Base-by-base conservation (phyloP, 75 land plant species). In the Picea glauca region DNA sequence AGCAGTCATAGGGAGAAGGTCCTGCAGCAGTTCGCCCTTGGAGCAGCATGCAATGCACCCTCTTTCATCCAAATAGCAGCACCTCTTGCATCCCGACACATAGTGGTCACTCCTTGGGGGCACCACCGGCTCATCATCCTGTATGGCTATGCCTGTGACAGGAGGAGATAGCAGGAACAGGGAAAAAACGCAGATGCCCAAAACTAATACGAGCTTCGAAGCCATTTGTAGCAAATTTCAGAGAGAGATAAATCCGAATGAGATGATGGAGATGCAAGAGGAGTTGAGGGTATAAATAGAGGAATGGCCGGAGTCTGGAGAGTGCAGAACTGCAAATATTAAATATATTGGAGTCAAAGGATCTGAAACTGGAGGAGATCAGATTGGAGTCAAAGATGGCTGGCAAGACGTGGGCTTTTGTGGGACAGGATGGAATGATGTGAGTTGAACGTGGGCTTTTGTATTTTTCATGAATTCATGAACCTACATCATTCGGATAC, bases 1-100 rank as follows among this genome's bases (percentile, higher is more conserved):
- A 15, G 20, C 61, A 20, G 20, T 60, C 18, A 2, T 18, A 12
- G 20, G n/a, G 23, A 1, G 6, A 20, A 20, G 30, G 8, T n/a
- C n/a, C n/a, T n/a, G n/a, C n/a, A n/a, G n/a, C n/a, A n/a, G n/a
- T n/a, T 62, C 65, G 2, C 23, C 63, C 6, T 18, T 62, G 31
- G 31, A 1, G 31, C 65, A 62, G 12, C 65, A 62, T 63, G 8
- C 0, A 7, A 63, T 63, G 31, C 65, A 30, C 2, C 65, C 65
- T 11, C 65, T 11, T 13, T 63, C 65, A 63, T 63, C 65, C 65
- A 63, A 63, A 63, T 63, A 63, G 7, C 65, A 63, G 31, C 65
- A 30, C 13, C 65, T 26, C 30, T 26, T 63, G 31, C 65, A 63
- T 63, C 65, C 65, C 1, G 2, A 9, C 13, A 26, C 65, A 63